A percentile compares a stretch with the other conserved stretches of the same genome.
These are phyloP conservation scores for Phylloporus sp. DNA, from an alignment of 768 basidiomycete genomes.

Conservation along the genomic window DNA sequence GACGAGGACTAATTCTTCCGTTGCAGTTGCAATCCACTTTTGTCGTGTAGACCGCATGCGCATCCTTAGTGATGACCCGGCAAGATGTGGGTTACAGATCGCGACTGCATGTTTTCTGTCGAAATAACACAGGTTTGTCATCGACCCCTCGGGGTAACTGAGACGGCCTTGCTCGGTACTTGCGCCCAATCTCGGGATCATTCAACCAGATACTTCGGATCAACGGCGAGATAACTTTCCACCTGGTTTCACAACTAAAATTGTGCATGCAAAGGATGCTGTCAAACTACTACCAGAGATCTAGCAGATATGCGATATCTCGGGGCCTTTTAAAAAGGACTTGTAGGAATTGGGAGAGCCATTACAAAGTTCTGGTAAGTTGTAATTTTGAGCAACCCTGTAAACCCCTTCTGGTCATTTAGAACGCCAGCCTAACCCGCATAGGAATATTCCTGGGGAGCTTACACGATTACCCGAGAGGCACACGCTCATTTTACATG, in stretches of 20 bases:
- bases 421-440: slow-evolving; percentile 2
- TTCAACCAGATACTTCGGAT: slow-evolving; percentile 2
- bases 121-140: slow-evolving; percentile 6
- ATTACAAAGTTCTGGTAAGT: slow-evolving; percentile 9
- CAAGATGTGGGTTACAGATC: slow-evolving; percentile 24
- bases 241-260: slow-evolving; percentile 18
- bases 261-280: slow-evolving; percentile 13
- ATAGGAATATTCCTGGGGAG: background rate
- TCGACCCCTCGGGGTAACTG: slow-evolving; percentile 7
- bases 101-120: slow-evolving; percentile 4
- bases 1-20: slow-evolving; percentile 13
- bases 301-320: background rate
- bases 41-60: slow-evolving; percentile 12
- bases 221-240: slow-evolving; percentile 7
- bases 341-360: background rate
- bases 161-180: slow-evolving; percentile 8
- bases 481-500: slow-evolving; percentile 5
- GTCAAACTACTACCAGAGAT: background rate
- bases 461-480: slow-evolving; percentile 1
- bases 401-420: slow-evolving; percentile 2
- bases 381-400: slow-evolving; percentile 9
- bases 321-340: background rate
- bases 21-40: slow-evolving; percentile 9
- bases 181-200: slow-evolving; percentile 4
- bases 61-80: slow-evolving; percentile 1